Evolutionary conservation across 2,329 filamentous ascomycete species (phyloP).

Genomic region (Microcyclosporella mali): DNA sequence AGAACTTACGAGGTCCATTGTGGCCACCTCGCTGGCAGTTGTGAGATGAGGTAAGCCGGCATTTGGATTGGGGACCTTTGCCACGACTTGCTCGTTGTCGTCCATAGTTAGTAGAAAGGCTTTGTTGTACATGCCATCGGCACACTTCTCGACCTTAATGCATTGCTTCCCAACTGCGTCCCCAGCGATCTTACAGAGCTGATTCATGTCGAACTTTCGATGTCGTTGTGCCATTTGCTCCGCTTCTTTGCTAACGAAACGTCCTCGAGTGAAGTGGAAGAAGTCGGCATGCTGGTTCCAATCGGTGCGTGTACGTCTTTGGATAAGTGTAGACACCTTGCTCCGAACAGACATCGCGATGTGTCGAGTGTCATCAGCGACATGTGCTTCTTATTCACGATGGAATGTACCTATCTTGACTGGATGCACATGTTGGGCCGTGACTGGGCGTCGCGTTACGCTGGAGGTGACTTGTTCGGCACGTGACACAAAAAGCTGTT

Average conservation of each 20-base stretch:
- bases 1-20: slow-evolving; percentile 28
- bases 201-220: slow-evolving; percentile 9
- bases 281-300: slow-evolving; percentile 4
- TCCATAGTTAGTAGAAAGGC: slow-evolving; percentile 22
- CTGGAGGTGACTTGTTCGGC: too few species aligned
- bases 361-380: background rate
- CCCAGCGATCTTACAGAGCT: slow-evolving; percentile 5
- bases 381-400: too few species aligned
- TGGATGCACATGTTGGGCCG: too few species aligned
- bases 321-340: background rate
- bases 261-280: slow-evolving; percentile 7
- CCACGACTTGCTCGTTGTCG: slow-evolving; percentile 31
- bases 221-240: slow-evolving; percentile 9
- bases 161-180: slow-evolving; percentile 1
- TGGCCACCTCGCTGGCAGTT: slow-evolving; percentile 34
- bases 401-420: too few species aligned
- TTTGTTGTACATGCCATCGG: slow-evolving; percentile 27
- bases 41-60: slow-evolving; percentile 3
- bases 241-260: slow-evolving; percentile 11
- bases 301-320: background rate
- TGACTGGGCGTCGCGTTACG: too few species aligned
- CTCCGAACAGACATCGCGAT: background rate
- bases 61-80: slow-evolving; percentile 18
- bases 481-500: too few species aligned
- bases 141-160: slow-evolving; percentile 24